Evolutionary conservation across 148 eudicot species (phyloP).

Genomic region (Rhododendron ovatum): DNA sequence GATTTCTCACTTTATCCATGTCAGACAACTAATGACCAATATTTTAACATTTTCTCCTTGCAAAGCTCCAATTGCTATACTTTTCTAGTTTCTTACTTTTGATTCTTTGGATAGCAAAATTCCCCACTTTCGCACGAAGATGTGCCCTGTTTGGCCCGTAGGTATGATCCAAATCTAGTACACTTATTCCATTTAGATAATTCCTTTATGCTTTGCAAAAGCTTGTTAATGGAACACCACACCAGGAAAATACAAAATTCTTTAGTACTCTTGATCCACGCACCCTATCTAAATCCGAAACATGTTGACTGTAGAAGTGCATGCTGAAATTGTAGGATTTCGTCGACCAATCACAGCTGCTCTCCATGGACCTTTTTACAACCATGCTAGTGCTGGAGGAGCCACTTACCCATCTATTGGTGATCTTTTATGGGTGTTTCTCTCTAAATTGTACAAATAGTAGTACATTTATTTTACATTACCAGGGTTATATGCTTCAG

Average conservation of each 20-base stretch:
- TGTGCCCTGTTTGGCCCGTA: not conserved
- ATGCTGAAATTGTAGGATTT: not conserved
- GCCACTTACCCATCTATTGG: not conserved
- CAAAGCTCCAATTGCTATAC: not conserved
- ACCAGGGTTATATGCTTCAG: not conserved
- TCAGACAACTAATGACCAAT: not conserved
- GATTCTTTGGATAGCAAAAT: not conserved
- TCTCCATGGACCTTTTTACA: not conserved
- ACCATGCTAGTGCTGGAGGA: not conserved
- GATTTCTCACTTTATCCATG: not conserved
- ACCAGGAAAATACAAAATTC: not conserved
- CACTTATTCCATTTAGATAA: not conserved
- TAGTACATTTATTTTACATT: not conserved
- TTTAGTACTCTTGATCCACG: not conserved
- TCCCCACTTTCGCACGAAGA: not conserved
- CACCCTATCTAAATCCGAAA: not conserved
- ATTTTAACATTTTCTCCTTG: not conserved
- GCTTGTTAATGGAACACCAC: not conserved
- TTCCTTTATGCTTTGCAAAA: not conserved
- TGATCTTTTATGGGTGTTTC: not conserved
- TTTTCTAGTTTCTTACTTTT: not conserved
- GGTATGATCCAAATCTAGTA: not conserved
- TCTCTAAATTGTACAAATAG: not conserved
- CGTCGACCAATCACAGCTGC: not conserved
- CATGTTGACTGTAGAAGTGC: not conserved